phyloP scores from a whole-genome alignment of 129 eudicot genomes.

The Artemisia argyi region DNA sequence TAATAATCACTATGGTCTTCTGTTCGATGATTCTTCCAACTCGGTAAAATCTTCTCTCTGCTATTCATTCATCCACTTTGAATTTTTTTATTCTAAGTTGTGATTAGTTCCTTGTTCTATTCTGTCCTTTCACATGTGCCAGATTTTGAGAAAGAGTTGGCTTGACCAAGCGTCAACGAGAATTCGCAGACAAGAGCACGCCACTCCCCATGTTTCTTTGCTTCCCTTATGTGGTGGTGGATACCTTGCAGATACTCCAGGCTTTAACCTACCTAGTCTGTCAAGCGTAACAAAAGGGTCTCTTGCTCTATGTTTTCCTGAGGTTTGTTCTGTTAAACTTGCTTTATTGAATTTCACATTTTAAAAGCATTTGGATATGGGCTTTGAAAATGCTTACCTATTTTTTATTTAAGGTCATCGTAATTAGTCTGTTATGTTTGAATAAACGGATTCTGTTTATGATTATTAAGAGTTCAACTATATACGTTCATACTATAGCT shows the following conservation, averaged over 20 bases:
- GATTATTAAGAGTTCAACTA: too few relatives aligned
- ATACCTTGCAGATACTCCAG: constrained; percentile 89
- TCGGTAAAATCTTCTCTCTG: constrained; percentile 41
- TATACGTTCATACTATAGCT: too few relatives aligned
- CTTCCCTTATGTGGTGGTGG: constrained; percentile 94
- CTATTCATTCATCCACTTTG: constrained; percentile 7
- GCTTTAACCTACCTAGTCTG: constrained; percentile 87
- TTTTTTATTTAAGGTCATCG: too few relatives aligned
- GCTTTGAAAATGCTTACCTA: too few relatives aligned
- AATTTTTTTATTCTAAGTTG: not conserved
- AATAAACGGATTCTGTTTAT: too few relatives aligned
- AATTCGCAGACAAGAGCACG: constrained; percentile 91
- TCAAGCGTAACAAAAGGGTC: constrained; percentile 76
- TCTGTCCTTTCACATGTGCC: constrained; percentile 23
- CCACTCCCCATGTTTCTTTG: constrained; percentile 84
- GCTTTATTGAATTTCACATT: too few relatives aligned
- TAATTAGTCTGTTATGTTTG: too few relatives aligned
- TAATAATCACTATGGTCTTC: constrained; percentile 29
- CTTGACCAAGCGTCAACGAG: constrained; percentile 81
- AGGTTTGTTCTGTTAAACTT: constrained; percentile 69
- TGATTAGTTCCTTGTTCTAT: not conserved
- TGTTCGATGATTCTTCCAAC: constrained; percentile 45
- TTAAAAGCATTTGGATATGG: too few relatives aligned
- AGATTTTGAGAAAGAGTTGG: constrained; percentile 89
- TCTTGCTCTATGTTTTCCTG: constrained; percentile 81